Evolutionary conservation across 2,329 filamentous ascomycete species (phyloP), one percentile per base, ranked within the genome.

Genomic region (Cladosporium austrohemisphaericum): DNA sequence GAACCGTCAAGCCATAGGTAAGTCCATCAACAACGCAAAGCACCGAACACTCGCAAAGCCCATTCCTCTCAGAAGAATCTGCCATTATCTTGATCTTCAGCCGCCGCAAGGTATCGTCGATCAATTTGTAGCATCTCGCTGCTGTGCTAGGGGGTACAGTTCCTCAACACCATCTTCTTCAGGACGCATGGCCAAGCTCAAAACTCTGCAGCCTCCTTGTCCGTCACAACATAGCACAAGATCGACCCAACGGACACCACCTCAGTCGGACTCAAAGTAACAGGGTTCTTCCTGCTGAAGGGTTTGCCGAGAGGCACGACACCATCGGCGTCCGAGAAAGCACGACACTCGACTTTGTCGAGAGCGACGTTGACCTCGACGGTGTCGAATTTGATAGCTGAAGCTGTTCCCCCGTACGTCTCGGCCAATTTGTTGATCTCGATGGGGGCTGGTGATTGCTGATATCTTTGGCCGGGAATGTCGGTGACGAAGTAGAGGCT

Each of bases 221-320:
- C 16, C 7, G 16, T 36, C 3, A 36, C 33, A 36, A 20, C 33
- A 36, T 36, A 36, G 16, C 33, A 36, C 33, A 36, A 36, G 16
- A 16, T 16, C 14, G 16, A 19, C 33, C 14, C 14, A 2, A 36
- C 18, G 3, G 7, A 9, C 33, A 36, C 33, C 7, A 8, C n/a
- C 33, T 20, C 33, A 8, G 5, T 20, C 14, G 8, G 11, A 20
- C 33, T 36, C 16, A 36, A 13, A 5, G 22, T 10, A 6, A 36
- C 5, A 3, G 33, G 33, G 16, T 16, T 36, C 33, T 36, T 36
- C 3, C n/a, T 20, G 16, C 11, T 79, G 41, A 49, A 50, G 3
- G 50, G 45, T 23, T 22, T 32, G 37, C 49, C 41, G 3, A 35
- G 41, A 19, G 52, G 49, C 37, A 43, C 23, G 14, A 57, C 43